Percentiles rank a stretch among this genome's conserved stretches.
These are phyloP conservation scores for Actinidia polygama DNA, from an alignment of 179 eudicot genomes.

Conservation along the genomic window DNA sequence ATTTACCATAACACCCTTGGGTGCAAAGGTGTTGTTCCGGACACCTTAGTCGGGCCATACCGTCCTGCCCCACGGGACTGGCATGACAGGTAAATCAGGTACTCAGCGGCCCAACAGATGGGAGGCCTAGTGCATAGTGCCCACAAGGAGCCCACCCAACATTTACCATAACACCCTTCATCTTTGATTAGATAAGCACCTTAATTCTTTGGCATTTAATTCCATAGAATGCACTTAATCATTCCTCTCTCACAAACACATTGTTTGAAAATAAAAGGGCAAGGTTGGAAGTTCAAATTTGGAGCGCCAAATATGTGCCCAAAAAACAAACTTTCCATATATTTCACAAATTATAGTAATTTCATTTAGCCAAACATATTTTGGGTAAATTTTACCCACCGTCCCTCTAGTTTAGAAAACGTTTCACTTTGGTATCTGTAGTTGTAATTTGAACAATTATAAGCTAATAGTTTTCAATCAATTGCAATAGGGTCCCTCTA, in stretches of 20 bases:
- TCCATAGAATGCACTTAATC: background rate
- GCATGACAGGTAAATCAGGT: no score
- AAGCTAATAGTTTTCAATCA: background rate
- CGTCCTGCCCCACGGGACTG: background rate
- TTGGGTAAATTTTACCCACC: no score
- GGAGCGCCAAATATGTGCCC: background rate
- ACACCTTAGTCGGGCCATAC: background rate
- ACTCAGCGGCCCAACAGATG: no score
- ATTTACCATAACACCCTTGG: background rate
- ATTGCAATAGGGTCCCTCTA: background rate
- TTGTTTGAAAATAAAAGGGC: background rate
- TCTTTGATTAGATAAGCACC: background rate
- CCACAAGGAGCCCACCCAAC: no score
- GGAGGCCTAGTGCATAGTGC: no score
- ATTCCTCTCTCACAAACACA: background rate
- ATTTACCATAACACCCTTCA: background rate
- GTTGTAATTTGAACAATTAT: no score
- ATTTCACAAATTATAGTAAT: background rate
- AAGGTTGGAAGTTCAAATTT: background rate
- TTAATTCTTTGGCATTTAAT: background rate
- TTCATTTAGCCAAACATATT: background rate
- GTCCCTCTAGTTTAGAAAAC: no score
- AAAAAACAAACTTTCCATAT: conserved; percentile 9
- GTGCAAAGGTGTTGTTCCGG: no score
- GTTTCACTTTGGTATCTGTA: no score